Evolutionary conservation across 2,329 filamentous ascomycete species (phyloP).

Genomic region (Aspergillus pseudotamarii): DNA sequence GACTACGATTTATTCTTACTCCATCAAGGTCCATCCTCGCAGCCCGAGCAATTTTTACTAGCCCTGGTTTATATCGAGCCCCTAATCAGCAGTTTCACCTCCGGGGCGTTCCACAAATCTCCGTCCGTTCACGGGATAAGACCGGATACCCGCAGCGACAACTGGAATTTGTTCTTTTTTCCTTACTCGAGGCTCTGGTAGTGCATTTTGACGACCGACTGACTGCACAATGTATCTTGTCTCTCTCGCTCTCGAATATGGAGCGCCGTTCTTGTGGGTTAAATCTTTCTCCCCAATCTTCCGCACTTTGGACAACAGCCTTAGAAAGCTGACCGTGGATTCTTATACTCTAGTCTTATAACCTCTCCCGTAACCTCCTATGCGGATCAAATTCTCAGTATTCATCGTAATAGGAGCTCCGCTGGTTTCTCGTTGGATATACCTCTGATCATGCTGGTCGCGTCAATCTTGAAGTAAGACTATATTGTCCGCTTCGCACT

Average conservation of each 20-base stretch:
- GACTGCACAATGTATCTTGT: constrained; percentile 42
- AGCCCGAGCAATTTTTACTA: neutral
- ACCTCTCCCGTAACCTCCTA: constrained; percentile 67
- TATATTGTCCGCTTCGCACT: neutral
- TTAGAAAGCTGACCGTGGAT: constrained; percentile 15
- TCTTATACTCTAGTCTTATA: constrained; percentile 52
- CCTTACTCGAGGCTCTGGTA: neutral
- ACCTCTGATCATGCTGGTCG: constrained; percentile 67
- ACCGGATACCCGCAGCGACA: neutral
- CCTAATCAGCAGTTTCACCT: neutral
- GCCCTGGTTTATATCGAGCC: neutral
- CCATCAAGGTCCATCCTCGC: neutral
- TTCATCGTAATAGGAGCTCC: constrained; percentile 61
- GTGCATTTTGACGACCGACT: neutral
- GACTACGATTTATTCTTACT: neutral
- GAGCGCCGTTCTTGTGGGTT: constrained; percentile 52
- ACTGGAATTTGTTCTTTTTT: neutral
- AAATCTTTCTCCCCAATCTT: neutral
- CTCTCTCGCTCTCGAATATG: constrained; percentile 47
- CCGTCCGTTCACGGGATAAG: constrained; percentile 4
- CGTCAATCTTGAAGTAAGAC: constrained; percentile 63
- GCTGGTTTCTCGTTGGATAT: constrained; percentile 69
- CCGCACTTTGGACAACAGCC: neutral
- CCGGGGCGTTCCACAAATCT: constrained; percentile 5
- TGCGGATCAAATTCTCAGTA: constrained; percentile 67